Evolutionary conservation across 306 rosid species (phyloP).

Genomic region (Lathyrus aphaca): DNA sequence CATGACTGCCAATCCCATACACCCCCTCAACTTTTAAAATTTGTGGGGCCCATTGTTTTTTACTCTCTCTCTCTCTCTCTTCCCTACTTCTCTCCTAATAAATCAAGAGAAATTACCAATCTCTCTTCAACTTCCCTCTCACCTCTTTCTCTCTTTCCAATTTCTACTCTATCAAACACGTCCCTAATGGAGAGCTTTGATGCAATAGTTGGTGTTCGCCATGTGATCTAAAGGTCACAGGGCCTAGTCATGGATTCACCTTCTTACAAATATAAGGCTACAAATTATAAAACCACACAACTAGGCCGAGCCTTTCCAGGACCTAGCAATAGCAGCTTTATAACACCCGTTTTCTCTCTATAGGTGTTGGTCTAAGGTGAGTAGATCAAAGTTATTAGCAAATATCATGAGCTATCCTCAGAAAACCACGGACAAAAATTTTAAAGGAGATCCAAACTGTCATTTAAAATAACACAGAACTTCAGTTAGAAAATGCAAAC

Average conservation of each 20-base stretch:
- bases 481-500: slow-evolving; percentile 1
- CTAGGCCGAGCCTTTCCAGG: background rate
- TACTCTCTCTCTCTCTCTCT: background rate
- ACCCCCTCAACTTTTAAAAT: background rate
- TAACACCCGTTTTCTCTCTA: background rate
- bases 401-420: slow-evolving; percentile 18
- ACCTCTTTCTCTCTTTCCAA: background rate
- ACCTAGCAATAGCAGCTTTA: slow-evolving; percentile 10
- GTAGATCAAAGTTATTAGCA: slow-evolving; percentile 1
- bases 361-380: slow-evolving; percentile 1
- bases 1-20: too few species aligned
- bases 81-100: background rate
- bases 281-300: background rate
- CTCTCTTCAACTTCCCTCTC: background rate
- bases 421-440: slow-evolving; percentile 13
- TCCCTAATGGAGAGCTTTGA: slow-evolving; percentile 3
- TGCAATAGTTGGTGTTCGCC: background rate
- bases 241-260: background rate
- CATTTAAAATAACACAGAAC: slow-evolving; percentile 21
- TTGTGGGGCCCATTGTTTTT: background rate
- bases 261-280: background rate
- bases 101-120: background rate
- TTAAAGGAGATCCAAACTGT: slow-evolving; percentile 3
- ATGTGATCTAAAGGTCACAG: background rate
- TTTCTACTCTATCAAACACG: background rate